Base-by-base conservation (phyloP, 345 rosid genomes). In the Geranium brycei region DNA sequence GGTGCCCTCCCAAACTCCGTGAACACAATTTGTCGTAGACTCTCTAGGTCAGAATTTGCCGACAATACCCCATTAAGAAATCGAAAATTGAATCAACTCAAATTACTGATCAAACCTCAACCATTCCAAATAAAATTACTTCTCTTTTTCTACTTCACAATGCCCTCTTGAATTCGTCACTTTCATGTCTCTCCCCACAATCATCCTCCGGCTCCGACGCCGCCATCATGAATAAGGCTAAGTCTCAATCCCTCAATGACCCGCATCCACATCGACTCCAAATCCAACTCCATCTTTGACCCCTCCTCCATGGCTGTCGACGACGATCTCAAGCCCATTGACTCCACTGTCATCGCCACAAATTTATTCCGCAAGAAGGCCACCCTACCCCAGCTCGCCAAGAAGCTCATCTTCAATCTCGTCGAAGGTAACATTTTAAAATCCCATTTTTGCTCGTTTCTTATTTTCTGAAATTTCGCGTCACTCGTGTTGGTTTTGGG, bases 341-440 rank as follows among this genome's bases (percentile, higher is more conserved):
- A 2, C 51, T 3, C 11, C 59, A 76, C 89, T 31, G 91, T 91
- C 14, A n/a, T n/a, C n/a, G n/a, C n/a, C n/a, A n/a, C n/a, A n/a
- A 90, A 90, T 77, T 80, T 90, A 66, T 79, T 91, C 38, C 87
- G 96, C 32, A 90, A 90, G 79, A 90, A 90, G 59, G 91, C 97
- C 67, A 84, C 81, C 7, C 95, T 77, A 0, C 95, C 95, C 3
- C 95, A 87, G 71, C 97, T 91, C 19, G 67, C 91, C 19, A 90
- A 87, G 81, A 90, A 85, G 75, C 68, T 93, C 51, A 92, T 90
- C 30, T 90, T 93, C 73, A 93, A 88, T 82, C 84, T 89, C 61
- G 57, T 77, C 51, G 90, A 85, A 88, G 97, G 97, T 90, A 41
- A 64, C 2, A 14, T 11, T 70, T 31, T 17, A n/a, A n/a, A n/a